phyloP scores from a whole-genome alignment of 2,329 filamentous ascomycete species.

The Talaromyces sp. region DNA sequence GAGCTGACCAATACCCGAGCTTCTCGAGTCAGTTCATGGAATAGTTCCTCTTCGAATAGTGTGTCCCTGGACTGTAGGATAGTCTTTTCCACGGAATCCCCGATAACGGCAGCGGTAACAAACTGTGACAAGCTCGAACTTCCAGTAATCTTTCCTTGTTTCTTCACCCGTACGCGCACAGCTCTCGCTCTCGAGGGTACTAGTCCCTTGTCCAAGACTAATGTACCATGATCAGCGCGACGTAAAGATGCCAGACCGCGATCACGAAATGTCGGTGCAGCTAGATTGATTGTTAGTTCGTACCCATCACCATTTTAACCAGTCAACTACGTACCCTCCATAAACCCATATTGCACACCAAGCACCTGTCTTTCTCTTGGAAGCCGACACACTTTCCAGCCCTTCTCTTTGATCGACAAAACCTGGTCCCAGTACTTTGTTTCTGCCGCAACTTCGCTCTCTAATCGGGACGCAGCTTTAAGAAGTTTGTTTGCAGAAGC shows the following conservation, averaged over 20 bases:
- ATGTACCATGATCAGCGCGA: constrained; percentile 66
- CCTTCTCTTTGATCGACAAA: constrained; percentile 70
- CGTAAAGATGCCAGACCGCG: constrained; percentile 77
- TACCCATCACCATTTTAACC: not conserved
- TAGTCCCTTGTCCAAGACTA: constrained; percentile 64
- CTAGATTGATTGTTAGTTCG: constrained; percentile 26
- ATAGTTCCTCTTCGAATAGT: constrained; percentile 66
- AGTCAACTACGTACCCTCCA: constrained; percentile 54
- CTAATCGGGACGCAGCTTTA: constrained; percentile 64
- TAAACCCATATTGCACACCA: constrained; percentile 83
- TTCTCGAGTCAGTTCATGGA: constrained; percentile 82
- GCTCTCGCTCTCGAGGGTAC: constrained; percentile 50
- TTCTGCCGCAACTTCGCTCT: constrained; percentile 73
- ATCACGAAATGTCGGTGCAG: constrained; percentile 54
- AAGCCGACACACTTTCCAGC: constrained; percentile 78
- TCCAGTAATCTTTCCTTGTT: constrained; percentile 55
- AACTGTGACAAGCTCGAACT: constrained; percentile 33
- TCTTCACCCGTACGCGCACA: constrained; percentile 63
- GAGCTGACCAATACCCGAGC: constrained; percentile 66
- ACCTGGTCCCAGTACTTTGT: constrained; percentile 86
- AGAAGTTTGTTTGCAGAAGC: constrained; percentile 68
- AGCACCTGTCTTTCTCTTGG: constrained; percentile 68
- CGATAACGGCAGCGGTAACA: constrained; percentile 16
- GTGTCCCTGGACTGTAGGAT: constrained; percentile 45
- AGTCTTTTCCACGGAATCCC: constrained; percentile 32